Evolutionary conservation across 2,329 filamentous ascomycete species (phyloP), one percentile per base, ranked within the genome.

Genomic region (Cadophora luteo-olivacea): DNA sequence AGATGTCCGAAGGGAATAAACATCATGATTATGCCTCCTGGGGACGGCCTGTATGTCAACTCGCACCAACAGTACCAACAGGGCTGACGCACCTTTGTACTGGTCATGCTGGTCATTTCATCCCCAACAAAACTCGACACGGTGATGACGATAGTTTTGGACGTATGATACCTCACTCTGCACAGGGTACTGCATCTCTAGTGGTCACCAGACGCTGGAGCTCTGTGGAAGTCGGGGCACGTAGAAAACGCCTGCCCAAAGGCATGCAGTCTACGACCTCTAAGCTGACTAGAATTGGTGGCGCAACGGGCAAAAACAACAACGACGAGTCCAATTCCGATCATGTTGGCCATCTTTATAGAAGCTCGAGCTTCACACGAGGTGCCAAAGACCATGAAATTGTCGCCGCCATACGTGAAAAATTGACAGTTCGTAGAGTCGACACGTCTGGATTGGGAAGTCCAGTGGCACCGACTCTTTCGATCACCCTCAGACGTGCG

Each of bases 401-500:
- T 6, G 58, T 75, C 14, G 66, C 58, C n/a, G 70, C 69, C n/a
- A 64, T 76, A 36, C 71, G 71, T 4, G 62, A 73, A 22, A 72
- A 55, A 25, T 65, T 76, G 57, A 74, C 73, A 14, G 12, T 63
- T 32, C 70, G 69, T 6, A 72, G 71, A 61, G 24, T 75, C 6
- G 36, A 54, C 51, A 29, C 25, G 29, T 7, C 32, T 58, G 12
- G 48, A 48, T 24, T 32, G 9, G 58, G 49, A 24, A 29, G 22
- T 32, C 67, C 66, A 12, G 24, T 72, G 4, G 45, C 64, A 4
- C 67, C 67, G 11, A 74, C 75, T 4, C 62, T 66, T 36, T 71
- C 72, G 0, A 76, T 76, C 29, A 76, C 74, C 3, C 68, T 76
- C 54, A 68, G 74, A 29, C 66, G 71, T 55, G 70, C 75, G 11